Percentiles rank a stretch among this genome's conserved stretches.
These are phyloP conservation scores for Calonectria honghensis DNA, from an alignment of 2,329 filamentous ascomycete genomes.

Conservation along the genomic window DNA sequence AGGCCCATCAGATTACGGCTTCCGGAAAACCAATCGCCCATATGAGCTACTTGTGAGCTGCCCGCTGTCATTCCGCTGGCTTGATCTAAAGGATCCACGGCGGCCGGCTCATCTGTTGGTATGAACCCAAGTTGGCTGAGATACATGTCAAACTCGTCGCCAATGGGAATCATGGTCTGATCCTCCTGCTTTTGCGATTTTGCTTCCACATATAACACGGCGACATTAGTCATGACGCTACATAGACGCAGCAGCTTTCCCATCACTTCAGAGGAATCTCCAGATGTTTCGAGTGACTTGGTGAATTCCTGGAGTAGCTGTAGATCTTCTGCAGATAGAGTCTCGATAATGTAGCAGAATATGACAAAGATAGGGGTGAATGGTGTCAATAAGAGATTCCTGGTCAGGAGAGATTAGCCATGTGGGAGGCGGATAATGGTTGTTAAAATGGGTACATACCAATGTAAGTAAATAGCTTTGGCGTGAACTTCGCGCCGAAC, in stretches of 20 bases:
- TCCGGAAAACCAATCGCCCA: conserved; percentile 80
- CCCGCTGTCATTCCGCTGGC: conserved; percentile 49
- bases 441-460: conserved; percentile 60
- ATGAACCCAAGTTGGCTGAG: conserved; percentile 78
- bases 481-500: conserved; percentile 64
- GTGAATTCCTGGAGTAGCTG: conserved; percentile 74
- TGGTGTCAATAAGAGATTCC: conserved; percentile 74
- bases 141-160: conserved; percentile 79
- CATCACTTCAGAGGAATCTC: conserved; percentile 73
- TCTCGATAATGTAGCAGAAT: conserved; percentile 75
- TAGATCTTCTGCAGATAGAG: conserved; percentile 72
- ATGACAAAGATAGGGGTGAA: conserved; percentile 77
- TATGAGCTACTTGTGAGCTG: conserved; percentile 64
- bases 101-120: conserved; percentile 61
- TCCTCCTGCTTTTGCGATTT: conserved; percentile 70
- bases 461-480: conserved; percentile 70
- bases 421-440: background rate
- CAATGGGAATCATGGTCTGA: conserved; percentile 69
- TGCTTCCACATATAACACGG: conserved; percentile 77
- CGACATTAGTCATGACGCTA: conserved; percentile 77
- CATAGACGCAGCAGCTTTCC: conserved; percentile 78
- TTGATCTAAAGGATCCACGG: conserved; percentile 46
- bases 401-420: conserved; percentile 51
- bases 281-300: conserved; percentile 70
- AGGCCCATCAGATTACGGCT: conserved; percentile 79